phyloP scores from a whole-genome alignment of 371 early-diverging fungal genomes.

The Mortierella sp. region DNA sequence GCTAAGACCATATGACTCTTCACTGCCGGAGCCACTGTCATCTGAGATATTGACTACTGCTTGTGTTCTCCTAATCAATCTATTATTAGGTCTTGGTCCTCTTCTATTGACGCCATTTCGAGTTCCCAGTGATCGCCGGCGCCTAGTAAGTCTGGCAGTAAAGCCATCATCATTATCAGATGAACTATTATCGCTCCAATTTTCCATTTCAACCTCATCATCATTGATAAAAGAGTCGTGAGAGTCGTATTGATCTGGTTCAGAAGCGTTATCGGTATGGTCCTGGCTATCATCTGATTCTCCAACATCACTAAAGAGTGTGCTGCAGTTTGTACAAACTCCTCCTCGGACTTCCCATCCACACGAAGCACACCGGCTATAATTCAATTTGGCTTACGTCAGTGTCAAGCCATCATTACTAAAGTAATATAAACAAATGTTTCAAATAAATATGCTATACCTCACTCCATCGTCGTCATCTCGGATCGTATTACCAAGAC shows the following conservation, averaged over 20 bases:
- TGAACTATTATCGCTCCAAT: conserved; percentile 12
- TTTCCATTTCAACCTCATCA: conserved; percentile 8
- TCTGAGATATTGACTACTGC: not conserved
- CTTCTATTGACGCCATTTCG: not conserved
- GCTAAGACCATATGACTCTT: no score
- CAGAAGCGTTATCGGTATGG: conserved; percentile 28
- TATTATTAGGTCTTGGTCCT: not conserved
- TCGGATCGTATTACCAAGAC: conserved; percentile 20
- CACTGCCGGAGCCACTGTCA: not conserved
- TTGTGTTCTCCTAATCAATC: not conserved
- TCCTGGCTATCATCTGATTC: conserved; percentile 49
- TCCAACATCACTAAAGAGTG: conserved; percentile 36
- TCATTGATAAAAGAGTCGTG: conserved; percentile 56
- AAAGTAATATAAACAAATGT: not conserved
- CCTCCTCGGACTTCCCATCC: conserved; percentile 52
- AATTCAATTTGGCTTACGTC: not conserved
- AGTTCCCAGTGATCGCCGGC: not conserved
- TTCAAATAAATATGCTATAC: conserved; percentile 17
- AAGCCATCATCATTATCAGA: conserved; percentile 1
- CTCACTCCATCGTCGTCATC: conserved; percentile 50
- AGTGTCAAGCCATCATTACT: not conserved
- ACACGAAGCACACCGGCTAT: conserved; percentile 48
- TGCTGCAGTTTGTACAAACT: conserved; percentile 32
- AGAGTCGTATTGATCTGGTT: conserved; percentile 47
- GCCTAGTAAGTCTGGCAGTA: not conserved